Percentiles rank a stretch among this genome's conserved stretches.
These are phyloP conservation scores for Hypoxylon sp. DNA, from an alignment of 2,329 filamentous ascomycete genomes.

Conservation along the genomic window DNA sequence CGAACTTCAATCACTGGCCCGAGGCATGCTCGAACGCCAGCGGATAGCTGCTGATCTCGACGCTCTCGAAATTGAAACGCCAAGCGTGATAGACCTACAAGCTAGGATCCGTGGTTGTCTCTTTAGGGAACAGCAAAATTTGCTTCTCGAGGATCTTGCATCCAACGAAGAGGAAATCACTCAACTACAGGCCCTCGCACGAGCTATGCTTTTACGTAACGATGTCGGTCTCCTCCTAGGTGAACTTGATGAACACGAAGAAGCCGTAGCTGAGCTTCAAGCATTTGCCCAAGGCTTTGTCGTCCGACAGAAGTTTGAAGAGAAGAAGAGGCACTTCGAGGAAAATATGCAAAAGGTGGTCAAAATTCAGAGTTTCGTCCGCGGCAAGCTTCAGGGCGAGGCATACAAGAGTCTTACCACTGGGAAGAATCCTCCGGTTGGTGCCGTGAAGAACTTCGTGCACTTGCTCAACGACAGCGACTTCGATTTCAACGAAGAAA, in stretches of 20 bases:
- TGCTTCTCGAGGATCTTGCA: conserved; percentile 74
- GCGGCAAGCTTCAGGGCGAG: conserved; percentile 94
- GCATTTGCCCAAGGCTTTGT: conserved; percentile 76
- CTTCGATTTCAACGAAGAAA: conserved; percentile 98
- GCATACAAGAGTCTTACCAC: conserved; percentile 97
- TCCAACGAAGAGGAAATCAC: conserved; percentile 72
- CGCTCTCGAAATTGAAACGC: conserved; percentile 65
- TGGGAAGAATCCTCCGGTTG: conserved; percentile 95
- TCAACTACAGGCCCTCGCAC: conserved; percentile 76
- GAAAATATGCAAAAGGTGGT: conserved; percentile 99
- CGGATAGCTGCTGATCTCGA: conserved; percentile 59
- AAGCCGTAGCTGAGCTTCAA: conserved; percentile 78
- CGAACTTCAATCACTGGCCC: conserved; percentile 65
- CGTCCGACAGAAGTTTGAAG: conserved; percentile 77
- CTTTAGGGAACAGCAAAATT: conserved; percentile 66
- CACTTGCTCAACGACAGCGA: conserved; percentile 97
- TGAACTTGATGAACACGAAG: conserved; percentile 84
- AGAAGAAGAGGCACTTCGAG: conserved; percentile 88
- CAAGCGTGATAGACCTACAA: conserved; percentile 70
- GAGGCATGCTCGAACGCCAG: conserved; percentile 68
- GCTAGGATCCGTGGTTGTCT: conserved; percentile 71
- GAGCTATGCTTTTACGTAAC: conserved; percentile 81
- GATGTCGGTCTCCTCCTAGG: conserved; percentile 77
- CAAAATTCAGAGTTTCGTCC: conserved; percentile 97
- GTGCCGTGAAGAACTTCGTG: conserved; percentile 97